Base-by-base conservation (phyloP, 164 flowering plant species). In the Liquidambar formosana region DNA sequence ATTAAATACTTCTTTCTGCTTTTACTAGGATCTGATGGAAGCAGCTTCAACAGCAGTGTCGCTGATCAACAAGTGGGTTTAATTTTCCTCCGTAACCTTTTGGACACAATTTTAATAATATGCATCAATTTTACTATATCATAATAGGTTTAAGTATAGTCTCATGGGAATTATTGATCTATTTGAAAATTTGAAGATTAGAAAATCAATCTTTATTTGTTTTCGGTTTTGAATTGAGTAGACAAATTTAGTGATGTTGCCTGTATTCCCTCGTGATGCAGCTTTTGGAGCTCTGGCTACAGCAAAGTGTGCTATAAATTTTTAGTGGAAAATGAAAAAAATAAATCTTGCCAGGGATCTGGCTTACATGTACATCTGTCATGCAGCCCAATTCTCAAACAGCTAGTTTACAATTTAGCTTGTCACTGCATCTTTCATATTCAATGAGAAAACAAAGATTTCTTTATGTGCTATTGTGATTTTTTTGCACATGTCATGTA, bases 11-110 rank as follows among this genome's bases (percentile, higher is more conserved):
- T 10, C 44, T 74, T 25, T 79, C 23, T 75, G 13, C 26, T 66
- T 61, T 66, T 71, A 15, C 6, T 78, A 94, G 98, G 80, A 62
- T 73, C 90, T 66, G 93, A 86, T 71, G 72, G 72, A 73, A 86
- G 76, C 84, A 94, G 90, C 79, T 94, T 94, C 80, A 94, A 94
- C 76, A 89, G 65, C 85, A 90, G 81, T 60, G 93, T 94, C 44
- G 92, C 96, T 57, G 98, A 86, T 80, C 87, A 90, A 74, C 85
- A 90, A 75, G 98, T 92, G 77, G 64, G 91, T 80, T 71, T 79
- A 22, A 38, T 73, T 68, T 73, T 63, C 28, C 61, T 53, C 67
- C 54, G 49, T 13, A 61, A 38, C 18, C 27, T 45, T 28, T 6
- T 28, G 23, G 21, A 59, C 23, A 28, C 13, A 59, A 59, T 11